Conservation (phyloP, 768 basidiomycete species). For the Kwoniella newhampshirensis region DNA sequence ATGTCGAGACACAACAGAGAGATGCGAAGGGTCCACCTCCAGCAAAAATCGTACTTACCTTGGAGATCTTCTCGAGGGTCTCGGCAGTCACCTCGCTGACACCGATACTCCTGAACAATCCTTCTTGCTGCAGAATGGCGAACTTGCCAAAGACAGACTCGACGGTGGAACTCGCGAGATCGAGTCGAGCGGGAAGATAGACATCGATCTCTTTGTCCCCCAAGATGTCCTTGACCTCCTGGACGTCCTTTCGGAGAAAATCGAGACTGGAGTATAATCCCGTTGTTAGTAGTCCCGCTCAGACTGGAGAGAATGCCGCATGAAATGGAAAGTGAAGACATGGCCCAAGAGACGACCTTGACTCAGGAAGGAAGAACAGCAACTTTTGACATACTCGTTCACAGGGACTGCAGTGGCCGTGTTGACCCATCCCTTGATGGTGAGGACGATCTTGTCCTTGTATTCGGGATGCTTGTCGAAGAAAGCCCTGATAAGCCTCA, state of each 20-base stretch:
- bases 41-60: conserved; percentile 55
- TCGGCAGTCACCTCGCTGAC: conserved; percentile 39
- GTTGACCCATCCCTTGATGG: conserved; percentile 57
- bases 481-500: conserved; percentile 59
- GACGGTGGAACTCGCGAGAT: conserved; percentile 42
- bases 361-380: neutral
- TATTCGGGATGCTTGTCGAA: conserved; percentile 56
- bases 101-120: conserved; percentile 56
- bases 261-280: conserved; percentile 44
- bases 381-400: no score
- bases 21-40: no score
- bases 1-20: no score
- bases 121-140: conserved; percentile 58
- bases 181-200: conserved; percentile 53
- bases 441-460: conserved; percentile 58
- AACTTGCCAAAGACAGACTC: conserved; percentile 58
- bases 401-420: no score
- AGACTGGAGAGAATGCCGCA: no score
- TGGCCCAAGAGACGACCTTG: neutral
- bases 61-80: conserved; percentile 57
- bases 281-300: no score
- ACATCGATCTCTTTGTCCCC: conserved; percentile 65
- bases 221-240: conserved; percentile 56
- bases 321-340: no score
- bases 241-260: conserved; percentile 58